A percentile compares a stretch with the other conserved stretches of the same genome.
Conservation (phyloP, 805 yeast species). For the Schwanniomyces sp. region DNA sequence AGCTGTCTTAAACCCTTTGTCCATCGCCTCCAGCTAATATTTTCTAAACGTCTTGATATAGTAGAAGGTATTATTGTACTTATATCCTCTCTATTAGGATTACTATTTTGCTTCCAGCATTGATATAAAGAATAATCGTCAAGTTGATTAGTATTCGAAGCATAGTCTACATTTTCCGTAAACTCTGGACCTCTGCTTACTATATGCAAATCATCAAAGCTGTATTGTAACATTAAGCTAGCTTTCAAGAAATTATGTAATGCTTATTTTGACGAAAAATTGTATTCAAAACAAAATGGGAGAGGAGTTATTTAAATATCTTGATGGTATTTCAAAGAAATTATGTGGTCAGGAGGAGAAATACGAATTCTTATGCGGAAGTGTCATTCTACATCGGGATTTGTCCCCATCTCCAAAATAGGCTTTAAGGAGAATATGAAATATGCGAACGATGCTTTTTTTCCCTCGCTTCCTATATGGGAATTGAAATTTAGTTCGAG, state of each 20-base stretch:
- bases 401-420: not conserved
- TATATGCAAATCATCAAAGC: constrained; percentile 4
- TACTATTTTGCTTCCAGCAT: constrained; percentile 26
- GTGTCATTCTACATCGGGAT: too few relatives aligned
- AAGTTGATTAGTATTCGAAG: constrained; percentile 10
- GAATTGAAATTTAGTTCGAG: not conserved
- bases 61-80: constrained; percentile 18
- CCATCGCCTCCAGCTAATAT: constrained; percentile 42
- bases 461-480: not conserved
- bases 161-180: constrained; percentile 32
- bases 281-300: not conserved
- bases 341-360: not conserved
- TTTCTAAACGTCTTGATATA: constrained; percentile 27
- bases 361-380: not conserved
- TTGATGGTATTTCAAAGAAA: not conserved
- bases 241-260: not conserved
- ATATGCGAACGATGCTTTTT: not conserved
- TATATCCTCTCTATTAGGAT: constrained; percentile 17
- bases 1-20: constrained; percentile 28
- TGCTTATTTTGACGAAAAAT: not conserved
- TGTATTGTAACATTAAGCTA: not conserved
- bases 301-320: not conserved
- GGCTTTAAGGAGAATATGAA: not conserved
- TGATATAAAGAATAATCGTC: constrained; percentile 16
- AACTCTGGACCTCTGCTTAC: constrained; percentile 2